These are phyloP conservation scores for Phytophthora parvispora DNA, from an alignment of 352 stramenopile genomes.

Conservation along the genomic window DNA sequence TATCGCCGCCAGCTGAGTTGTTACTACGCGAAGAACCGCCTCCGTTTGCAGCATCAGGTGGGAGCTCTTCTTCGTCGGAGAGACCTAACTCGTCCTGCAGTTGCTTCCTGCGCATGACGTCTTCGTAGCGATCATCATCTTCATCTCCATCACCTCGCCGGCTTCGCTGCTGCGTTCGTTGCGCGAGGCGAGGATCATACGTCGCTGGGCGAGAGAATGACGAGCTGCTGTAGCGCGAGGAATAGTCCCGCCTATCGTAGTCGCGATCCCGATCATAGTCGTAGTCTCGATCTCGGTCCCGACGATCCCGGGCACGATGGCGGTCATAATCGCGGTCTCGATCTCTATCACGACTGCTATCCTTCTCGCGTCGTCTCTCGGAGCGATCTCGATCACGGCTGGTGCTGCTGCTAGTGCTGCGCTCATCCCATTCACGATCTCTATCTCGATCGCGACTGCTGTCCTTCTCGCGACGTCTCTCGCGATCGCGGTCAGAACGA, in stretches of 20 bases:
- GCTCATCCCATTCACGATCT: conserved; percentile 43
- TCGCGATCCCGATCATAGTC: conserved; percentile 45
- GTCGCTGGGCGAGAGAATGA: conserved; percentile 86
- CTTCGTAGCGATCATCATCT: conserved; percentile 47
- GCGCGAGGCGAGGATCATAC: conserved; percentile 82
- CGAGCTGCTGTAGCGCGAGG: conserved; percentile 41
- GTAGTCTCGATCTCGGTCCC: conserved; percentile 46
- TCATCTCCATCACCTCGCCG: conserved; percentile 57
- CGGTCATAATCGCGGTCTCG: conserved; percentile 41
- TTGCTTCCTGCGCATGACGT: conserved; percentile 60
- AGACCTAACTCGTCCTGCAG: conserved; percentile 82
- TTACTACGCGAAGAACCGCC: background rate
- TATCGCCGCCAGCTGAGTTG: conserved; percentile 9
- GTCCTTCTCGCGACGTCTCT: conserved; percentile 28
- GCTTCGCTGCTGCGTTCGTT: conserved; percentile 54
- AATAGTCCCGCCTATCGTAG: conserved; percentile 35
- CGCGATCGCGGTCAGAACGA: conserved; percentile 35
- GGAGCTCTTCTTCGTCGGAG: conserved; percentile 59
- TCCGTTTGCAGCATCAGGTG: conserved; percentile 2
- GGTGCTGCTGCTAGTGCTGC: too few relatives aligned
- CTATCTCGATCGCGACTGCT: conserved; percentile 32
- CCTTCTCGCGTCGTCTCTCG: too few relatives aligned
- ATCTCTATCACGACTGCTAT: conserved; percentile 46
- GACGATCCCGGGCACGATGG: conserved; percentile 32
- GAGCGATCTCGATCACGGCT: conserved; percentile 31